These are phyloP conservation scores for Debaryomycetaceae sp. DNA, from an alignment of 1,139 yeast genomes.

Conservation along the genomic window DNA sequence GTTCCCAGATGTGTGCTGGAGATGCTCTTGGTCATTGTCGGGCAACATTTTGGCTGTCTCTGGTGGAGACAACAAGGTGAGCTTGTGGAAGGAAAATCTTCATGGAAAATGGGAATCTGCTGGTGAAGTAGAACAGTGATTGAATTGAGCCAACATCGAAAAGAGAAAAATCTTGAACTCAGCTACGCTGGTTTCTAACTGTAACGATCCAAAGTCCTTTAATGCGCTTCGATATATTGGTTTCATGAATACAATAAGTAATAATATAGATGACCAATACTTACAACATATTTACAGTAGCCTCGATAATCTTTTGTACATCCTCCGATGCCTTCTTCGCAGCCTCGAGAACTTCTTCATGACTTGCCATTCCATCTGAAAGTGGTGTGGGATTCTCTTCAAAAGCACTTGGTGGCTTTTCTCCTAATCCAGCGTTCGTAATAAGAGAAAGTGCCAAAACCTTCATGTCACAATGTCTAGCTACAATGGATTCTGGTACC, in stretches of 20 bases:
- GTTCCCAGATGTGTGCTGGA: slow-evolving; percentile 97
- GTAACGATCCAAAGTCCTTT: not conserved
- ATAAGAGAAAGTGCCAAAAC: slow-evolving; percentile 84
- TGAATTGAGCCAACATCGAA: not conserved
- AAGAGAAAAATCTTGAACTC: slow-evolving; percentile 1
- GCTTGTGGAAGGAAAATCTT: slow-evolving; percentile 93
- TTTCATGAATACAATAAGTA: slow-evolving; percentile 1
- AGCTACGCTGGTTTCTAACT: not conserved
- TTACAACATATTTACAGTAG: slow-evolving; percentile 51
- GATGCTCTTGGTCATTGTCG: slow-evolving; percentile 95
- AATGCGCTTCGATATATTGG: not conserved
- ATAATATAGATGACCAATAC: not conserved
- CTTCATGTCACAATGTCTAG: slow-evolving; percentile 79
- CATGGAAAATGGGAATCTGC: slow-evolving; percentile 96
- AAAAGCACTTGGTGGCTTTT: slow-evolving; percentile 71
- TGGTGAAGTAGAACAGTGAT: slow-evolving; percentile 81
- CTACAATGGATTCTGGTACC: slow-evolving; percentile 91
- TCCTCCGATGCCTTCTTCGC: slow-evolving; percentile 80
- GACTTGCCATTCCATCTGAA: slow-evolving; percentile 80
- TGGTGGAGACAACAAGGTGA: slow-evolving; percentile 94
- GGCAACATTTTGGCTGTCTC: slow-evolving; percentile 95
- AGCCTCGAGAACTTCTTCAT: slow-evolving; percentile 81
- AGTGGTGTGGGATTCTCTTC: slow-evolving; percentile 52
- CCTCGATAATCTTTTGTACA: slow-evolving; percentile 66
- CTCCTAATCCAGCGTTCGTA: slow-evolving; percentile 77